phyloP scores from a whole-genome alignment of 768 basidiomycete species.

The Myochromella boudieri region DNA sequence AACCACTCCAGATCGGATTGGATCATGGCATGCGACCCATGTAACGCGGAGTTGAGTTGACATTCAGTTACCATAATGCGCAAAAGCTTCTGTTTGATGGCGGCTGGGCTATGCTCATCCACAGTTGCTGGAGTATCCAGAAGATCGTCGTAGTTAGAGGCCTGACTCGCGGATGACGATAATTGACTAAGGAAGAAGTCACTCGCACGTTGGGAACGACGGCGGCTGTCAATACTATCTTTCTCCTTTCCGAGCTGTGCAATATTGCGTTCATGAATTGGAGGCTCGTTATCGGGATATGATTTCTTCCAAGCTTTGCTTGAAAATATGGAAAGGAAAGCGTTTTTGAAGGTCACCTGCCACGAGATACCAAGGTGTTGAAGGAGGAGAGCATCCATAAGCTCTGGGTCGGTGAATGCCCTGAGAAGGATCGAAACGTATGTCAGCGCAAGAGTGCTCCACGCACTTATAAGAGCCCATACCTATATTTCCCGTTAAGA shows the following conservation, averaged over 20 bases:
- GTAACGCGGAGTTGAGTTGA: constrained; percentile 35
- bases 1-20: constrained; percentile 46
- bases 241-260: constrained; percentile 19
- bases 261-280: constrained; percentile 17
- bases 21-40: constrained; percentile 33
- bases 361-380: constrained; percentile 44
- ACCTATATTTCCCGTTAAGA: constrained; percentile 49
- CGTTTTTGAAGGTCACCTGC: constrained; percentile 36
- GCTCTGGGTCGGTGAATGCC: constrained; percentile 49
- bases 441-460: neutral
- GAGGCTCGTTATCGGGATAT: constrained; percentile 13
- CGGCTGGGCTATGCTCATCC: constrained; percentile 6
- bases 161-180: constrained; percentile 15
- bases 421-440: constrained; percentile 17
- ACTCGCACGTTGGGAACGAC: constrained; percentile 22
- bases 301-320: constrained; percentile 37
- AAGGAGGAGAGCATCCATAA: constrained; percentile 43
- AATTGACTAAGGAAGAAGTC: constrained; percentile 38
- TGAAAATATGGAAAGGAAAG: constrained; percentile 27
- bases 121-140: constrained; percentile 27
- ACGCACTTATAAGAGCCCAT: neutral
- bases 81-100: constrained; percentile 38
- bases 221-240: constrained; percentile 22
- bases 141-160: constrained; percentile 22
- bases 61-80: constrained; percentile 41